Base-by-base conservation (phyloP, 2,329 filamentous ascomycete species). In the Sarocladiaceae sp. region DNA sequence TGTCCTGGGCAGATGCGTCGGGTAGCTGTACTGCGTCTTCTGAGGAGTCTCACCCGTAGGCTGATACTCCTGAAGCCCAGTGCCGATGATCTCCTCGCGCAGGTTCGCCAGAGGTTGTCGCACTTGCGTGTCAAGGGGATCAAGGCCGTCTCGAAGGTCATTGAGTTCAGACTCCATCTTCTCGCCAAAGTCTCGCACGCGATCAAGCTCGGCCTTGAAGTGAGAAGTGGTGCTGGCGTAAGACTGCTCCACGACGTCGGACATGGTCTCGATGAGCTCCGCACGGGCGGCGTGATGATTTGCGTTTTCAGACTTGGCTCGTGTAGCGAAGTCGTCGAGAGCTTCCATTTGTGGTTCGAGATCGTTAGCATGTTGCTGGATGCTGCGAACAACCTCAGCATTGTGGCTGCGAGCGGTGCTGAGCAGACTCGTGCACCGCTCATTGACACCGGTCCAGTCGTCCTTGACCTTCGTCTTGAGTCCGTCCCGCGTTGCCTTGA, bases 261-360 rank as follows among this genome's bases (percentile, higher is more conserved):
- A 82, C 28, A 97, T 76, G 10, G 70, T 71, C 29, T 79, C 71
- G n/a, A 96, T 72, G 1, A 84, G 87, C n/a, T 75, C 66, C 1
- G 77, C 69, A 57, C 95, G 88, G 23, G 80, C 78, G 23, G 83
- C 77, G 65, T 94, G 86, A 63, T 96, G 90, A 17, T 77, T 75
- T 26, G 86, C 82, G 65, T 96, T 97, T 62, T 95, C 87, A 1
- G 81, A 82, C 55, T 86, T 83, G 48, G 95, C 91, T 28, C 88
- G 84, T 28, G 86, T 80, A 35, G 97, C 90, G 60, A 97, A 96
- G 58, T 93, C 89, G 62, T 97, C 93, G 7, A 99, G 79, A 1
- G 90, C 88, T 53, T 85, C 82, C 81, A 99, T 92, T 68, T 97
- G 90, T n/a, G 78, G 80, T 55, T 88, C 86, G 64, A 99, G 87